Percentiles rank a stretch among this genome's conserved stretches.
Conservation (phyloP, 768 basidiomycete genomes). For the Clitopilus hobsonii region DNA sequence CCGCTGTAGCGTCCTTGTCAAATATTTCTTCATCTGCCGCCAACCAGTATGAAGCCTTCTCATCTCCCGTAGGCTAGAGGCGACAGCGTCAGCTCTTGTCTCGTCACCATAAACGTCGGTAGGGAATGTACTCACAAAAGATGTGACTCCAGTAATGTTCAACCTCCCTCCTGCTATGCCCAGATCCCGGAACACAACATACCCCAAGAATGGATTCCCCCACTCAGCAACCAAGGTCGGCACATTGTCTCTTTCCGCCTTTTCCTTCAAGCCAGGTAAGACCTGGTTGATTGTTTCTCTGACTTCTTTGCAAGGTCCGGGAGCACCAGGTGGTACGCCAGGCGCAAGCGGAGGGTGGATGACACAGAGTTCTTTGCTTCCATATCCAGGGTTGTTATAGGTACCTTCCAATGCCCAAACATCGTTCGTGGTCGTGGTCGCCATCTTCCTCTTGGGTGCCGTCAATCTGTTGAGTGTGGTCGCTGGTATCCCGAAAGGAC, state of each 20-base stretch:
- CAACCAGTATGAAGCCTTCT: background rate
- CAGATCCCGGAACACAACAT: background rate
- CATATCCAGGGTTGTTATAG: slow-evolving; percentile 11
- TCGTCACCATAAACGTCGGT: background rate
- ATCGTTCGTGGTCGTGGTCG: background rate
- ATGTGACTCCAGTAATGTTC: background rate
- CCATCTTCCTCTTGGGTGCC: background rate
- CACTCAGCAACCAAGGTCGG: background rate
- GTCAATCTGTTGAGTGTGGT: slow-evolving; percentile 2
- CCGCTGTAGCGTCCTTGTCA: background rate
- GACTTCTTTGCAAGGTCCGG: background rate
- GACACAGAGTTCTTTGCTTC: slow-evolving; percentile 10
- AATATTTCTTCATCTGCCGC: background rate
- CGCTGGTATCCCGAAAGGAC: no score
- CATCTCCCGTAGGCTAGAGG: background rate
- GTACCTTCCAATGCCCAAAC: slow-evolving; percentile 4
- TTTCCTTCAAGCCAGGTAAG: background rate
- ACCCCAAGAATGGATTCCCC: background rate
- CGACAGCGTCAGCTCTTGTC: background rate
- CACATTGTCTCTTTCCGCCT: background rate
- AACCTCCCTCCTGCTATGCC: background rate
- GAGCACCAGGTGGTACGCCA: background rate
- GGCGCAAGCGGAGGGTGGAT: background rate
- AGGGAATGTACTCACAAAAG: background rate
- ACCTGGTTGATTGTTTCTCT: background rate